These are phyloP conservation scores for Stephania cephalantha DNA, from an alignment of 164 flowering plant species.

Conservation along the genomic window DNA sequence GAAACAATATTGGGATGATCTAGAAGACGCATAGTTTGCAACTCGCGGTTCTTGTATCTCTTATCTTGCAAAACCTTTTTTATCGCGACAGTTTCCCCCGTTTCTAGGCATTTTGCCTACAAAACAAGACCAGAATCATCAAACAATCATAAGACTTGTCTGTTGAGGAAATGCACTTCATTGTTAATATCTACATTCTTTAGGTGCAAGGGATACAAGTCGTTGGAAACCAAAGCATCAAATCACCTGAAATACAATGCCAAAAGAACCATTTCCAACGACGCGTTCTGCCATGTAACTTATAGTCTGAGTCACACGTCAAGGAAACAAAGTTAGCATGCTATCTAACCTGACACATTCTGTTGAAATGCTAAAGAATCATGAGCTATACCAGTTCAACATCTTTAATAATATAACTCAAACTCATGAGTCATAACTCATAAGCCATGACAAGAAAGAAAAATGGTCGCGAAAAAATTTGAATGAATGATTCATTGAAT, in stretches of 20 bases:
- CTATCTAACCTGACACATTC: not conserved
- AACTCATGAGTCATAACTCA: not conserved
- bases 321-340: slow-evolving; percentile 2
- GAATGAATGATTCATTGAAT: not conserved
- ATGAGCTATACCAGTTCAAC: not conserved
- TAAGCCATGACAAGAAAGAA: not conserved
- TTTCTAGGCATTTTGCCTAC: slow-evolving; percentile 71
- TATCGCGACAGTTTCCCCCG: slow-evolving; percentile 71
- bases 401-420: not conserved
- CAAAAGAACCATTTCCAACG: slow-evolving; percentile 74
- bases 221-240: not conserved
- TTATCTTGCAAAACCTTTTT: slow-evolving; percentile 74
- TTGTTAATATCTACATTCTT: not conserved
- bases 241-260: slow-evolving; percentile 69
- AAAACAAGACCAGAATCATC: slow-evolving; percentile 10
- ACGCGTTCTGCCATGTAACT: slow-evolving; percentile 82
- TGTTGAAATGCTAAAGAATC: not conserved
- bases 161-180: not conserved
- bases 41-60: slow-evolving; percentile 72
- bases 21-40: slow-evolving; percentile 76
- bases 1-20: slow-evolving; percentile 75
- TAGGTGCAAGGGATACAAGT: not conserved
- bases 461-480: not conserved
- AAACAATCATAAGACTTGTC: not conserved
- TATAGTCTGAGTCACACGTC: slow-evolving; percentile 37